Evolutionary conservation across 2,329 filamentous ascomycete genomes (phyloP).

Genomic region (Trichoderma citrinoviride): DNA sequence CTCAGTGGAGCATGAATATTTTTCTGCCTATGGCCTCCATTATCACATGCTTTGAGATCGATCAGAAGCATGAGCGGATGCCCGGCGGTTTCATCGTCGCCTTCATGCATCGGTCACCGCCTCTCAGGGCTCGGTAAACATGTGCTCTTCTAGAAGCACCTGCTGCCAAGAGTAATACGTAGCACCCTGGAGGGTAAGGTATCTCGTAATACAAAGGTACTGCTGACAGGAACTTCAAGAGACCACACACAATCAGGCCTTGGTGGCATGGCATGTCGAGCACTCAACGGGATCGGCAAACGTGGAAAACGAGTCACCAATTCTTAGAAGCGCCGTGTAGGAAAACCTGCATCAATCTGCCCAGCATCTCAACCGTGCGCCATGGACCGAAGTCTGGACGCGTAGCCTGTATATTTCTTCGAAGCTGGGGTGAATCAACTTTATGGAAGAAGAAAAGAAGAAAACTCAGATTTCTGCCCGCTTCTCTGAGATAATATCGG

Average conservation of each 20-base stretch:
- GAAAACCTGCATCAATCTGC: conserved; percentile 49
- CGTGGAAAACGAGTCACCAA: conserved; percentile 54
- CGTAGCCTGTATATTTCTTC: conserved; percentile 54
- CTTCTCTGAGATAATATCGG: conserved; percentile 15
- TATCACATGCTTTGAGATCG: conserved; percentile 16
- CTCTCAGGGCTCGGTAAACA: neutral
- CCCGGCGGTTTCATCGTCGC: neutral
- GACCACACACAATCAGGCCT: neutral
- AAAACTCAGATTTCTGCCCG: conserved; percentile 24
- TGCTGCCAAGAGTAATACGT: no score
- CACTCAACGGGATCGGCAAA: conserved; percentile 64
- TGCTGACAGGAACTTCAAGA: neutral
- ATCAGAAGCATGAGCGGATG: neutral
- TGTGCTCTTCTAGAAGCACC: neutral
- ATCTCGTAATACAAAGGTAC: neutral
- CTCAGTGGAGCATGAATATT: conserved; percentile 13
- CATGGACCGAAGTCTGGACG: conserved; percentile 42
- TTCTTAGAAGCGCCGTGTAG: conserved; percentile 60
- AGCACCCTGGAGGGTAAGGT: no score
- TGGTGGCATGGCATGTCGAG: conserved; percentile 49
- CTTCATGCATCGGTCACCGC: neutral
- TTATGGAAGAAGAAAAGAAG: conserved; percentile 48
- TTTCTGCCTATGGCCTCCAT: neutral
- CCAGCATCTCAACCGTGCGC: conserved; percentile 58
- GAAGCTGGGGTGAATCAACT: conserved; percentile 56